These are phyloP conservation scores for Mortierella sp. DNA, from an alignment of 371 early-diverging fungal species.

Conservation along the genomic window DNA sequence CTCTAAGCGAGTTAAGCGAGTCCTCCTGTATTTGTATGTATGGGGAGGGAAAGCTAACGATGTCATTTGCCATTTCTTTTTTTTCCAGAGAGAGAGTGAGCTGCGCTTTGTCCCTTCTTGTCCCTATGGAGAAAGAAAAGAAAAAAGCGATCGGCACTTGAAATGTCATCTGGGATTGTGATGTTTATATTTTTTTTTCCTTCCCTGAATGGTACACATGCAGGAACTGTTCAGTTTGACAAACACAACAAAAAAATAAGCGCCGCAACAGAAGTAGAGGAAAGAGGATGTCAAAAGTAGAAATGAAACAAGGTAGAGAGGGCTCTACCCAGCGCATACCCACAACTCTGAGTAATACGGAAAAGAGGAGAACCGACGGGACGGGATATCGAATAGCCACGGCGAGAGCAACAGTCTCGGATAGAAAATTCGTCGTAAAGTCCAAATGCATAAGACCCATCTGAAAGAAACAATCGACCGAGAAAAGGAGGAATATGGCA, in stretches of 20 bases:
- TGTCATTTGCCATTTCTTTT: not conserved
- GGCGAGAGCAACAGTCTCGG: not conserved
- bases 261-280: too few species aligned
- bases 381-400: not conserved
- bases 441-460: too few species aligned
- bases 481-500: too few species aligned
- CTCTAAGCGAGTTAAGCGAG: constrained; percentile 4
- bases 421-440: too few species aligned
- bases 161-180: too few species aligned
- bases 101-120: constrained; percentile 1
- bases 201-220: too few species aligned
- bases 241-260: too few species aligned
- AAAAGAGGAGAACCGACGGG: not conserved
- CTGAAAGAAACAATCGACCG: too few species aligned
- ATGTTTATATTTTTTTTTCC: too few species aligned
- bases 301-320: not conserved
- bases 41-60: not conserved
- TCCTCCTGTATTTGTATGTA: not conserved
- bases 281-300: not conserved
- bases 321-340: not conserved
- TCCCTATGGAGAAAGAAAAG: not conserved
- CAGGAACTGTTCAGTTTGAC: too few species aligned
- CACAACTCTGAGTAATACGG: not conserved
- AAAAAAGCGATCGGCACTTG: not conserved
- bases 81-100: not conserved